phyloP scores from a whole-genome alignment of 2,329 filamentous ascomycete genomes.

The Penicillium decumbens region DNA sequence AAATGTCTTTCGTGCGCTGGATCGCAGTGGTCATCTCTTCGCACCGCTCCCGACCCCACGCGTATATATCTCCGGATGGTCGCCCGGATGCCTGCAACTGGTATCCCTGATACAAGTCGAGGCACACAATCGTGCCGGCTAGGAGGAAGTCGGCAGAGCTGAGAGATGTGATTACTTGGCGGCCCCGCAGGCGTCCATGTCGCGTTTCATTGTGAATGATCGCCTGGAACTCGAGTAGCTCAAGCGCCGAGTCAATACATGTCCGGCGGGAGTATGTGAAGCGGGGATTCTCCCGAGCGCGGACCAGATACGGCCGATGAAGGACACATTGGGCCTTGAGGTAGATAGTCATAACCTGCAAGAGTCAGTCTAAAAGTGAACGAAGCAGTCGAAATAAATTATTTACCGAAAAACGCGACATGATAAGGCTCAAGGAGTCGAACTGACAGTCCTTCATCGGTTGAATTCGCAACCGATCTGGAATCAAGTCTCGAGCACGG shows the following conservation, averaged over 20 bases:
- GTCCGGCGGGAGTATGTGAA: conserved; percentile 79
- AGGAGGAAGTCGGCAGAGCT: conserved; percentile 82
- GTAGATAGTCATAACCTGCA: conserved; percentile 68
- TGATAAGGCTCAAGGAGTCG: conserved; percentile 65
- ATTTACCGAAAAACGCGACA: conserved; percentile 68
- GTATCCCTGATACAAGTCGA: conserved; percentile 67
- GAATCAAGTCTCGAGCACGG: conserved; percentile 60
- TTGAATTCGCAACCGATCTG: conserved; percentile 72
- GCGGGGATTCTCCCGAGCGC: conserved; percentile 69
- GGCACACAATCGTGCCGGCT: conserved; percentile 75
- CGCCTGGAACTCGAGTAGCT: conserved; percentile 71
- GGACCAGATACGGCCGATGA: conserved; percentile 79
- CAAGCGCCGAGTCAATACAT: conserved; percentile 81
- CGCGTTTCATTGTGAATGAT: conserved; percentile 70
- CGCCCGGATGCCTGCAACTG: conserved; percentile 33
- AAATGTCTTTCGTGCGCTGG: conserved; percentile 69
- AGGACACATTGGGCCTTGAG: conserved; percentile 85
- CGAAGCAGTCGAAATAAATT: background rate
- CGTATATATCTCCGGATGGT: conserved; percentile 40
- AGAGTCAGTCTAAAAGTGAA: conserved; percentile 7
- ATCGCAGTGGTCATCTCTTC: conserved; percentile 72
- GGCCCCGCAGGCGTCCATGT: conserved; percentile 64
- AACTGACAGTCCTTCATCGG: conserved; percentile 67
- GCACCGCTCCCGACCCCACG: conserved; percentile 49
- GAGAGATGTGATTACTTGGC: conserved; percentile 72